phyloP scores from a whole-genome alignment of 306 rosid genomes.

The Corylus heterophylla region DNA sequence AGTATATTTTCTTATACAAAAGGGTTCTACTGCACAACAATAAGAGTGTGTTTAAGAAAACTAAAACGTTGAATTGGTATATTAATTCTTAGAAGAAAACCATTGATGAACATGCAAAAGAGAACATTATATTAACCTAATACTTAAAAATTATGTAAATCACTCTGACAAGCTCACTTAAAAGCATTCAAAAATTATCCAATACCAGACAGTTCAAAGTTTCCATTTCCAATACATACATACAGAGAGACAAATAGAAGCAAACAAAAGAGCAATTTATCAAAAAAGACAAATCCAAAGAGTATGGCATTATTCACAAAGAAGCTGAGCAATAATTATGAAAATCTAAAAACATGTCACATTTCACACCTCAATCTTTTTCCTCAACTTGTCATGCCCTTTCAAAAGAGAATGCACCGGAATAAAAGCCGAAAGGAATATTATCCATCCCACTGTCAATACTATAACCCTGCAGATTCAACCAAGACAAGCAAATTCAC shows the following conservation, averaged over 20 bases:
- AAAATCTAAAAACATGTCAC: constrained; percentile 20
- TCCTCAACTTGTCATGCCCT: constrained; percentile 71
- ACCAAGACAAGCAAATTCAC: constrained; percentile 1
- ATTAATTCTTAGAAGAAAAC: neutral
- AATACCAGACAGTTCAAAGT: neutral
- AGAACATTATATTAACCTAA: neutral
- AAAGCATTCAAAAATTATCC: neutral
- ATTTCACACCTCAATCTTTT: constrained; percentile 70
- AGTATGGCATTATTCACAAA: neutral
- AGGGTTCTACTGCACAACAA: neutral
- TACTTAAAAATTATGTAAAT: neutral
- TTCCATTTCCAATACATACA: neutral
- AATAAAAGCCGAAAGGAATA: constrained; percentile 83
- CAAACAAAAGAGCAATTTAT: neutral
- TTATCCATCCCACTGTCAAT: constrained; percentile 89
- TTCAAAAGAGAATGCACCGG: constrained; percentile 76
- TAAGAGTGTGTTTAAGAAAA: neutral
- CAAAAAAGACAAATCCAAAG: neutral
- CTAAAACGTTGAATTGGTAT: neutral
- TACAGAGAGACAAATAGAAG: neutral
- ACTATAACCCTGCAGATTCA: constrained; percentile 71
- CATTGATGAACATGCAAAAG: neutral
- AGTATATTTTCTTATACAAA: neutral
- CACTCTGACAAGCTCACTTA: neutral
- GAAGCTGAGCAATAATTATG: neutral